phyloP scores from a whole-genome alignment of 225 moss, liverwort and hornwort genomes.

The Takakia lepidozioides region DNA sequence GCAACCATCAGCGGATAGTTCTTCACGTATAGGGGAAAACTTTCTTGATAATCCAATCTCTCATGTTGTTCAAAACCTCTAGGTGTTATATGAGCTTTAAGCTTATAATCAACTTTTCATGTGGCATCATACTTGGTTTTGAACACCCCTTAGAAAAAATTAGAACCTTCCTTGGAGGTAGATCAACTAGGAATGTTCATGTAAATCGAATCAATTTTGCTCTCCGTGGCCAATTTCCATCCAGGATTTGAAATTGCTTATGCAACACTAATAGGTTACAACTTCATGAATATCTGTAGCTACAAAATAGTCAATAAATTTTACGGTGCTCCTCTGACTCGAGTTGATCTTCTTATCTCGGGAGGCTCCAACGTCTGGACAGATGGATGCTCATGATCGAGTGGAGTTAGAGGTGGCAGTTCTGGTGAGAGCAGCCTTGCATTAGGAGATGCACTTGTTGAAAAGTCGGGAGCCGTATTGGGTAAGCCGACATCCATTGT shows the following conservation, averaged over 20 bases:
- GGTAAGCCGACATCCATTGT: too few relatives aligned
- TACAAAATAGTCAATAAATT: neutral
- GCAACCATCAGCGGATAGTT: neutral
- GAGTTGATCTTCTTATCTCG: too few relatives aligned
- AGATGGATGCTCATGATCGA: too few relatives aligned
- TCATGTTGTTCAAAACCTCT: slow-evolving; percentile 1
- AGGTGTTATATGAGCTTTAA: slow-evolving; percentile 5
- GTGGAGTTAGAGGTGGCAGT: neutral
- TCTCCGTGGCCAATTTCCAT: neutral
- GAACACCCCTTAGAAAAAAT: slow-evolving; percentile 5
- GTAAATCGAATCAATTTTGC: neutral
- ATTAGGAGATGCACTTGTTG: too few relatives aligned
- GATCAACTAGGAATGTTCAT: neutral
- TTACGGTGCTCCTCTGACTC: too few relatives aligned
- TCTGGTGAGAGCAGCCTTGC: too few relatives aligned
- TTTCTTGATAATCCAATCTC: slow-evolving; percentile 1
- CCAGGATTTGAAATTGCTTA: neutral
- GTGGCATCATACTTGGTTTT: neutral
- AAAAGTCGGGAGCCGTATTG: too few relatives aligned
- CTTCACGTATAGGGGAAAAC: slow-evolving; percentile 6
- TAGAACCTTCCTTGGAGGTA: neutral
- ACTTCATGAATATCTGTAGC: neutral
- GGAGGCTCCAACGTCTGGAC: too few relatives aligned
- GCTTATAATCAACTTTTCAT: neutral
- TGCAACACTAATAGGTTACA: neutral